Evolutionary conservation across 352 stramenopile species (phyloP).

Genomic region (Vaucheria bursata): DNA sequence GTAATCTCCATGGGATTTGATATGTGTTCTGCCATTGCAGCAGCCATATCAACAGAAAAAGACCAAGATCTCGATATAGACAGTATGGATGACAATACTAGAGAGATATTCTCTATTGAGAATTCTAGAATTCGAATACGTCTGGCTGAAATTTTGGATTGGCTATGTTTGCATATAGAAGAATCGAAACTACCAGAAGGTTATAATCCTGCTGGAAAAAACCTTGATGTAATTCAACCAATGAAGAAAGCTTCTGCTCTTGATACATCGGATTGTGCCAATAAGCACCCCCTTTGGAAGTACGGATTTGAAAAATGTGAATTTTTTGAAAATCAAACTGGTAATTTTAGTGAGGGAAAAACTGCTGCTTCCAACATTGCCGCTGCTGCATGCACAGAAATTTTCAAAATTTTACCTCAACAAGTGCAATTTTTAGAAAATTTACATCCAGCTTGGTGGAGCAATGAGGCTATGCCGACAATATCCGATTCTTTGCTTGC

Average conservation of each 20-base stretch:
- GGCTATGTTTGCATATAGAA: constrained; percentile 45
- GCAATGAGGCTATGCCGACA: too few relatives aligned
- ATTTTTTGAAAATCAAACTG: too few relatives aligned
- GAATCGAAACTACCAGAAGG: constrained; percentile 34
- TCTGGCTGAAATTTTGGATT: constrained; percentile 28
- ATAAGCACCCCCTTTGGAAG: too few relatives aligned
- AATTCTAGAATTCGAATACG: background rate
- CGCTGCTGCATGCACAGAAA: background rate
- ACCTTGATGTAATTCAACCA: constrained; percentile 33
- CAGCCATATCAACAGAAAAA: background rate
- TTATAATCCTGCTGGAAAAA: constrained; percentile 31
- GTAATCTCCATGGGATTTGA: constrained; percentile 22
- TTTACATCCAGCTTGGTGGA: too few relatives aligned
- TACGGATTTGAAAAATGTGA: too few relatives aligned
- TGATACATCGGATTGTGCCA: too few relatives aligned
- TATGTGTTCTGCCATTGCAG: constrained; percentile 7
- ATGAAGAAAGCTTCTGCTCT: too few relatives aligned
- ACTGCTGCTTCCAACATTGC: background rate
- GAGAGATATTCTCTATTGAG: background rate
- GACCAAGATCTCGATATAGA: background rate
- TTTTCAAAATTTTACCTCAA: background rate
- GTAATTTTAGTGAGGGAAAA: constrained; percentile 6
- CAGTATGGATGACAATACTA: background rate
- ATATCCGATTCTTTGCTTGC: too few relatives aligned
- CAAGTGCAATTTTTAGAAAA: too few relatives aligned